Evolutionary conservation across 352 stramenopile genomes (phyloP), one percentile per base, ranked within the genome.

Genomic region (Pythium grandisporangium): DNA sequence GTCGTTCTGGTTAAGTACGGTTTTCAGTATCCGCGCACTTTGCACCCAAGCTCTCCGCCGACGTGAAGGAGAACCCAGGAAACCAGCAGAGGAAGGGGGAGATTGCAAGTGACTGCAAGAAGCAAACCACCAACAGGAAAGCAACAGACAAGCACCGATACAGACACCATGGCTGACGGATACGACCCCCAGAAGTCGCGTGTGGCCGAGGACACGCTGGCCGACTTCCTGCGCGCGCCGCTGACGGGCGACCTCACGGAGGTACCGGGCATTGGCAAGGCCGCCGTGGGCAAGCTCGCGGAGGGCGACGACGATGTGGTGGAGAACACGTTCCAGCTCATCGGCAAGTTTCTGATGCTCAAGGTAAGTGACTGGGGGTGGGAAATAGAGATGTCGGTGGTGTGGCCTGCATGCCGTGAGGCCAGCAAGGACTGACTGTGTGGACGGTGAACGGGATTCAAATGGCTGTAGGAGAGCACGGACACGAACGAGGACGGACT

Each of bases 321-420:
- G 37, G 92, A 82, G 26, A 99, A 98, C 77, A 98, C 95, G n/a
- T 98, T 96, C 71, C 93, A 98, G 61, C 78, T 99, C 24, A 96
- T 99, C 54, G 95, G 93, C 62, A 97, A 98, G 56, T 89, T 91
- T 48, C 60, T 91, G 26, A 64, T 89, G 67, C 71, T 93, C 27
- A 91, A 91, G 70, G 73, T 87, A 39, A 34, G 67, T 37, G 19
- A 8, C 0, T 29, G 1, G 21, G 7, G 23, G 11, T 19, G 8
- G 13, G n/a, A n/a, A n/a, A n/a, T n/a, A n/a, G n/a, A n/a, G n/a
- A n/a, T n/a, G n/a, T n/a, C n/a, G n/a, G n/a, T n/a, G n/a, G n/a
- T n/a, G n/a, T n/a, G n/a, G n/a, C n/a, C n/a, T n/a, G n/a, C n/a
- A n/a, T n/a, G n/a, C n/a, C n/a, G n/a, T n/a, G n/a, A n/a, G n/a